These are phyloP conservation scores for Balamuthia mandrillaris DNA, from an alignment of 208 protist genomes.

Conservation along the genomic window DNA sequence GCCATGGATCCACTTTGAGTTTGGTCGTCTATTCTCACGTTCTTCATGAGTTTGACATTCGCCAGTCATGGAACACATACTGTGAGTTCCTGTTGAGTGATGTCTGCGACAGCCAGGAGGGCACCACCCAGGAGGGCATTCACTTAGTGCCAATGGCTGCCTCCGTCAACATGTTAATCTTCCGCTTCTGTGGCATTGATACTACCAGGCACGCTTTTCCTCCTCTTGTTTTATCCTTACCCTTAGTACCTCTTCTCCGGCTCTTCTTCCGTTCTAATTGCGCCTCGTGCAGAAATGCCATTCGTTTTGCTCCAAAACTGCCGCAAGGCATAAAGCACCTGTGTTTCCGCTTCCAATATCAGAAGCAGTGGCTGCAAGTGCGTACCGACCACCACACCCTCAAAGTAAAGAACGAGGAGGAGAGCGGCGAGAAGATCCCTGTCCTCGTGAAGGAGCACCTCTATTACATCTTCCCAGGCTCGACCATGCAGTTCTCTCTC, in stretches of 20 bases:
- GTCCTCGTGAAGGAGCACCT: neutral
- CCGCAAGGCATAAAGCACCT: slow-evolving; percentile 1
- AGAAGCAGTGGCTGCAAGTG: neutral
- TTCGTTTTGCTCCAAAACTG: slow-evolving; percentile 1
- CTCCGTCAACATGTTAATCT: slow-evolving; percentile 43
- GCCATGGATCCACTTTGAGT: slow-evolving; percentile 37
- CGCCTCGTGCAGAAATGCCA: slow-evolving; percentile 20
- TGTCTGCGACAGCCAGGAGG: slow-evolving; percentile 41
- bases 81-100: slow-evolving; percentile 35
- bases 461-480: slow-evolving; percentile 10
- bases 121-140: slow-evolving; percentile 50
- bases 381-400: neutral
- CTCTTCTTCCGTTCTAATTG: too few relatives aligned
- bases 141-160: slow-evolving; percentile 46
- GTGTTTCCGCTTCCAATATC: slow-evolving; percentile 3
- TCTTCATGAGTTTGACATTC: slow-evolving; percentile 24
- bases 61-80: slow-evolving; percentile 46
- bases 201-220: too few relatives aligned
- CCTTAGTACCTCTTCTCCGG: too few relatives aligned
- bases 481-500: slow-evolving; percentile 19
- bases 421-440: neutral
- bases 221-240: too few relatives aligned
- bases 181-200: slow-evolving; percentile 42
- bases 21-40: slow-evolving; percentile 53
- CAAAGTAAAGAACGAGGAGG: neutral